A percentile compares a stretch with the other conserved stretches of the same genome.
phyloP scores from a whole-genome alignment of 495 filamentous ascomycete genomes.

The Daldinia loculata region DNA sequence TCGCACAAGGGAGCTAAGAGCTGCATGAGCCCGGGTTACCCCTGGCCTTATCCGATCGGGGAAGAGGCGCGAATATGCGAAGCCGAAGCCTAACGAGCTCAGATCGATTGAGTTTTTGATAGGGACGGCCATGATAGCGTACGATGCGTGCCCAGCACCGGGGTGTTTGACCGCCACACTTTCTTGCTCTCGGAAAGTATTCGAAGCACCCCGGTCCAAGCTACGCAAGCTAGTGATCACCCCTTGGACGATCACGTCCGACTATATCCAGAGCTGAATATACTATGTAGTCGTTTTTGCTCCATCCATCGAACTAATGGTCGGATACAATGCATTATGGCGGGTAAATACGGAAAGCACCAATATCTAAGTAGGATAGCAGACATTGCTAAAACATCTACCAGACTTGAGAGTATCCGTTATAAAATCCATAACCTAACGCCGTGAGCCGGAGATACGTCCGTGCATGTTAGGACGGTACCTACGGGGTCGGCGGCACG shows the following conservation, averaged over 20 bases:
- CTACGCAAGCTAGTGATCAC: conserved; percentile 37
- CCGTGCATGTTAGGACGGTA: conserved; percentile 41
- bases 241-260: conserved; percentile 31
- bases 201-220: conserved; percentile 32
- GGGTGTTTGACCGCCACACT: conserved; percentile 38
- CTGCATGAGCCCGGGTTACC: conserved; percentile 33
- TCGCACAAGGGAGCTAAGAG: conserved; percentile 36
- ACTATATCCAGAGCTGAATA: conserved; percentile 29
- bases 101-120: conserved; percentile 32
- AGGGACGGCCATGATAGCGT: conserved; percentile 32
- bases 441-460: conserved; percentile 29
- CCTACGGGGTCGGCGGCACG: conserved; percentile 46
- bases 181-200: conserved; percentile 36
- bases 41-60: conserved; percentile 38
- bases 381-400: conserved; percentile 22
- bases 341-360: conserved; percentile 24
- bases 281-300: conserved; percentile 13
- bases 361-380: conserved; percentile 28
- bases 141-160: conserved; percentile 32
- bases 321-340: conserved; percentile 11
- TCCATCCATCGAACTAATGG: conserved; percentile 11
- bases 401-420: conserved; percentile 17
- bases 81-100: conserved; percentile 23
- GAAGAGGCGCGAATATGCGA: conserved; percentile 37
- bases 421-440: conserved; percentile 32